Evolutionary conservation across 163 green algal species (phyloP), one percentile per base, ranked within the genome.

Genomic region (Scenedesmus sp.): DNA sequence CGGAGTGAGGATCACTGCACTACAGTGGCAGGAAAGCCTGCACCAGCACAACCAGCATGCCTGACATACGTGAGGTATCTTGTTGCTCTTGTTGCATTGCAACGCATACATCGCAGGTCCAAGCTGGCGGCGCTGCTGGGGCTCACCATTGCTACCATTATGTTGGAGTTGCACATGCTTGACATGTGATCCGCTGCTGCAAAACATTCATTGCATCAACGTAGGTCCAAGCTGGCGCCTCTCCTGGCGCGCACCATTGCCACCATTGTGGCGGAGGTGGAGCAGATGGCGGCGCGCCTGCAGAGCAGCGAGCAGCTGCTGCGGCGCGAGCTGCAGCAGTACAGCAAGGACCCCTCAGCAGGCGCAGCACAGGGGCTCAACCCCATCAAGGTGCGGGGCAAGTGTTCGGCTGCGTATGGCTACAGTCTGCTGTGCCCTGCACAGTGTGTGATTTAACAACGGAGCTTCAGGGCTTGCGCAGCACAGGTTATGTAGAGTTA

Each of bases 291-390:
- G 20, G 67, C 16, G 8, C 83, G 82, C 23, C 54, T 88, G 79
- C 82, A 88, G 81, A 73, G 59, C 26, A 64, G 57, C 18, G 81
- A 92, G 62, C 34, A 64, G 62, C 34, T 60, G 54, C 89, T 92
- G 64, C 60, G 52, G 10, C 8, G 55, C 6, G 79, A 92, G 79
- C 60, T 92, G 60, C 7, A 88, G 57, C 46, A 88, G 18, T 92
- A 89, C 52, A 82, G 26, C 52, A 67, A 83, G 62, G 89, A 92
- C 81, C 89, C 81, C n/a, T 92, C 89, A 56, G 62, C 81, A 82
- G 89, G 89, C 16, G 89, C 89, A 56, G 23, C n/a, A 34, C 54
- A 73, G 66, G 81, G 89, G 20, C 20, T 84, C n/a, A 89, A 52
- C 89, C 23, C 89, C 23, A 84, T 92, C 89, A 92, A 92, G 89